phyloP scores from a whole-genome alignment of 2,329 filamentous ascomycete genomes.

The Penicillium paneum region DNA sequence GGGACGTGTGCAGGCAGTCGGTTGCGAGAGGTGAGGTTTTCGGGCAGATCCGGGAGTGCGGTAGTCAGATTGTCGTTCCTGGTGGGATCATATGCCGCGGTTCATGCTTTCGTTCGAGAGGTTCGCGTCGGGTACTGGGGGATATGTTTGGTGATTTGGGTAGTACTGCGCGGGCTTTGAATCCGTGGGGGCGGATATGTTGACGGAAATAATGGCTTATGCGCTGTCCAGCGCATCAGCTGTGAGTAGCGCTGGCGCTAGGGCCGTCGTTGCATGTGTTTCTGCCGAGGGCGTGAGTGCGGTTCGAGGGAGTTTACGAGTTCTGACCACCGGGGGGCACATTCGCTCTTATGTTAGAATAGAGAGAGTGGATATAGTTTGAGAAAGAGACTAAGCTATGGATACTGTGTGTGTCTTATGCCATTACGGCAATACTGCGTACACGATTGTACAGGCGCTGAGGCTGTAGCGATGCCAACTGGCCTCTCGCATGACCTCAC shows the following conservation, averaged over 20 bases:
- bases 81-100: neutral
- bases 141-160: neutral
- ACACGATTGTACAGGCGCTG: neutral
- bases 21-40: neutral
- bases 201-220: neutral
- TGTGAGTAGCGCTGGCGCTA: neutral
- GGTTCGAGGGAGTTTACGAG: neutral
- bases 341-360: neutral
- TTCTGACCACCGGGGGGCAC: neutral
- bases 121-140: neutral
- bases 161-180: neutral
- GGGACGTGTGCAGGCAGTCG: neutral
- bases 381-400: conserved; percentile 1
- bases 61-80: neutral
- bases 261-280: conserved; percentile 2
- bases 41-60: neutral
- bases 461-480: neutral
- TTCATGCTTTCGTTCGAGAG: neutral
- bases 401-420: neutral
- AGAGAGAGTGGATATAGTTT: neutral
- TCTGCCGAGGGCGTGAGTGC: neutral
- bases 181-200: neutral
- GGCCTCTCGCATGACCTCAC: conserved; percentile 6
- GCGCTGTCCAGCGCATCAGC: neutral
- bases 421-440: conserved; percentile 2